Conservation (phyloP, 139 green algal genomes). For the Yamagishiella unicocca region DNA sequence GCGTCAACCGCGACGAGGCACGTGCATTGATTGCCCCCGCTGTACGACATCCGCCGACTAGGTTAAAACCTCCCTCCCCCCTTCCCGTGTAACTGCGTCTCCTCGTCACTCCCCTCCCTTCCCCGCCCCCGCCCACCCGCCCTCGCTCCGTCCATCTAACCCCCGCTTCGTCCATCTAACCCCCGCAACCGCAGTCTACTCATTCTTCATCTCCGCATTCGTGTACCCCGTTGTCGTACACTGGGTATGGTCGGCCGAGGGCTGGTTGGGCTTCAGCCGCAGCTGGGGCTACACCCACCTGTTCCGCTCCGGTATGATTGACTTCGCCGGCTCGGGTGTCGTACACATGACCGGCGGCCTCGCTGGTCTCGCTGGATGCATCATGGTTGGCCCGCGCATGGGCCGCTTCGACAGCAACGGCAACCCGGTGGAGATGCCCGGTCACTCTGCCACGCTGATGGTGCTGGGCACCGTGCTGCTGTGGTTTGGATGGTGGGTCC, state of each 20-base stretch:
- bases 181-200: constrained; percentile 54
- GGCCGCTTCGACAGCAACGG: constrained; percentile 93
- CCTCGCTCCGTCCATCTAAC: neutral
- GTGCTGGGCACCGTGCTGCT: constrained; percentile 83
- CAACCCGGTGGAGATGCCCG: constrained; percentile 74
- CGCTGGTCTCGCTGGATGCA: constrained; percentile 71
- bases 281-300: constrained; percentile 43
- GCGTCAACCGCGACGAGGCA: too few species aligned
- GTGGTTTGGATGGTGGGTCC: constrained; percentile 67
- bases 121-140: neutral
- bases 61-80: too few species aligned
- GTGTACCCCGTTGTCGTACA: constrained; percentile 84
- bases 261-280: constrained; percentile 74
- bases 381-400: constrained; percentile 91
- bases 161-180: neutral
- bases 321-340: constrained; percentile 80
- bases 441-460: constrained; percentile 70
- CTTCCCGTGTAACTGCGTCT: too few species aligned
- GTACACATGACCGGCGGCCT: constrained; percentile 89
- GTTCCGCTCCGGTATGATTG: constrained; percentile 78
- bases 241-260: constrained; percentile 72
- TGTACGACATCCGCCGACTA: too few species aligned
- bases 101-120: neutral
- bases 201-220: constrained; percentile 73
- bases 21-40: too few species aligned